Percentiles rank a stretch among this genome's conserved stretches.
Conservation (phyloP, 2,329 filamentous ascomycete genomes). For the Berkeleyomyces rouxiae region DNA sequence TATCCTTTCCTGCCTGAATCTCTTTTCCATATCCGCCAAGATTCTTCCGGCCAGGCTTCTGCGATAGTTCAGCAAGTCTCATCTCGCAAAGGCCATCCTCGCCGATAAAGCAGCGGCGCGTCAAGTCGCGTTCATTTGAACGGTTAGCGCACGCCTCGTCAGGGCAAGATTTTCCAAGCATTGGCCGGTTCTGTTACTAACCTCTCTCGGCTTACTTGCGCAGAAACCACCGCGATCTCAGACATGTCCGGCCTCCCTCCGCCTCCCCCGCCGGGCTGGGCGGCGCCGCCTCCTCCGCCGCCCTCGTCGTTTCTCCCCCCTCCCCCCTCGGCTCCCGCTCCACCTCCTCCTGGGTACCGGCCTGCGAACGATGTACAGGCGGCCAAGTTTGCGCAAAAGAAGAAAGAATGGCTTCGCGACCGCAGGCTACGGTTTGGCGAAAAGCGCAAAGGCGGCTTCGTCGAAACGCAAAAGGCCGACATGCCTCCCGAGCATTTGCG, state of each 20-base stretch:
- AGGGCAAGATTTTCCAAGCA: not conserved
- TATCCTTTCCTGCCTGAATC: not conserved
- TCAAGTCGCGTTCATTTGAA: slow-evolving; percentile 12
- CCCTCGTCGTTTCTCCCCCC: slow-evolving; percentile 39
- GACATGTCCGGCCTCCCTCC: slow-evolving; percentile 36
- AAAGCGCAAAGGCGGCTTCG: slow-evolving; percentile 90
- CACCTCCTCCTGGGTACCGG: slow-evolving; percentile 71
- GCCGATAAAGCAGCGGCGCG: slow-evolving; percentile 6
- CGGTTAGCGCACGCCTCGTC: not conserved
- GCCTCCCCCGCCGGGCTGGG: slow-evolving; percentile 42
- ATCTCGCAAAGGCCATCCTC: not conserved
- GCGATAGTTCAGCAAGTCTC: slow-evolving; percentile 7
- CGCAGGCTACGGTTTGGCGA: slow-evolving; percentile 90
- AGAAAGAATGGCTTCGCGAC: slow-evolving; percentile 90
- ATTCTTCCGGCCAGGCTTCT: not conserved
- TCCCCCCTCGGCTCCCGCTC: slow-evolving; percentile 37
- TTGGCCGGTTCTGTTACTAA: not conserved
- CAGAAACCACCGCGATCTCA: not conserved
- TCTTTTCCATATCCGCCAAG: not conserved
- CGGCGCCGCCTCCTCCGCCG: slow-evolving; percentile 35
- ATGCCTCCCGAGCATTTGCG: slow-evolving; percentile 97
- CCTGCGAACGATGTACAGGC: slow-evolving; percentile 67
- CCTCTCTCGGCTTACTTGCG: not conserved
- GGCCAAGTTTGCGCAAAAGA: slow-evolving; percentile 95
- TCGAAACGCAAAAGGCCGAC: slow-evolving; percentile 95